Conservation (phyloP, 2,329 filamentous ascomycete genomes). For the Paecilomyces fulvus region DNA sequence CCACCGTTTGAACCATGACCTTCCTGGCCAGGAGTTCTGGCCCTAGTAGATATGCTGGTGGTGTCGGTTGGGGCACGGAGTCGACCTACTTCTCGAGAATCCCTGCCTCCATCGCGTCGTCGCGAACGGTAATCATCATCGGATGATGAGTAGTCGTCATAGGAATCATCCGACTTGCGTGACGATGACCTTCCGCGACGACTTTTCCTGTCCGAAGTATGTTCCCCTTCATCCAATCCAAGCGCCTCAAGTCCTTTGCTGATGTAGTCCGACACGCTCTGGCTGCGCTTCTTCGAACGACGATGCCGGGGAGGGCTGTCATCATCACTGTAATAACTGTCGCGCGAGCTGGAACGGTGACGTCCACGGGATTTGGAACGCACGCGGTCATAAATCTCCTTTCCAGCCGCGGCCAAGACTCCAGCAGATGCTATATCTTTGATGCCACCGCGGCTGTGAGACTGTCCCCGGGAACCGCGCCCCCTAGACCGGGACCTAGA, state of each 20-base stretch:
- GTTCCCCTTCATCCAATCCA: slow-evolving; percentile 29
- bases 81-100: slow-evolving; percentile 39
- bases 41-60: slow-evolving; percentile 16
- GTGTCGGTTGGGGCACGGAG: slow-evolving; percentile 17
- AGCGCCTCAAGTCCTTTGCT: slow-evolving; percentile 37
- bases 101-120: slow-evolving; percentile 23
- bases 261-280: slow-evolving; percentile 39
- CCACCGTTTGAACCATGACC: slow-evolving; percentile 2
- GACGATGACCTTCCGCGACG: slow-evolving; percentile 22
- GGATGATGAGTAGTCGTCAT: slow-evolving; percentile 35
- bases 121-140: slow-evolving; percentile 25
- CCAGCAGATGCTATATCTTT: slow-evolving; percentile 36
- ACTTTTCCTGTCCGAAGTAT: slow-evolving; percentile 22
- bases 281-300: slow-evolving; percentile 34
- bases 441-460: slow-evolving; percentile 37
- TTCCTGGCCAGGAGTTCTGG: slow-evolving; percentile 11
- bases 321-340: slow-evolving; percentile 46
- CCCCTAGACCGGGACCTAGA: slow-evolving; percentile 64
- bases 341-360: slow-evolving; percentile 42
- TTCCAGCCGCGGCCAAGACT: slow-evolving; percentile 39
- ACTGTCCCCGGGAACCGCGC: slow-evolving; percentile 31
- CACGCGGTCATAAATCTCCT: slow-evolving; percentile 38
- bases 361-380: slow-evolving; percentile 32
- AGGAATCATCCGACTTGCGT: slow-evolving; percentile 28
- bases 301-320: slow-evolving; percentile 37